Percentiles rank a stretch among this genome's conserved stretches.
phyloP scores from a whole-genome alignment of 2,329 filamentous ascomycete genomes.

The Paradendryphiella salina region DNA sequence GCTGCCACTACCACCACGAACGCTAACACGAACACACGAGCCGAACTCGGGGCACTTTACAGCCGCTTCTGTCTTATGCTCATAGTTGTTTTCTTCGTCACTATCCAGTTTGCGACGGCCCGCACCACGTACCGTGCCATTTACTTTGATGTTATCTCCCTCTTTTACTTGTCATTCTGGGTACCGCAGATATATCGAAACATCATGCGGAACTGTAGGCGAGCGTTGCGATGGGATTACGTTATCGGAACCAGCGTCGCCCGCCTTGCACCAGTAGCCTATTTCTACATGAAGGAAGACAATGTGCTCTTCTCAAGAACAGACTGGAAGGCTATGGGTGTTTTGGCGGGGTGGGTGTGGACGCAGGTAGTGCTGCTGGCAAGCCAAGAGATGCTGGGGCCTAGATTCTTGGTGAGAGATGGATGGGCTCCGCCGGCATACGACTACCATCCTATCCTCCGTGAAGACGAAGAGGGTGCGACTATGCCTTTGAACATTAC shows the following conservation, averaged over 20 bases:
- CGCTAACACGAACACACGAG: conserved; percentile 37
- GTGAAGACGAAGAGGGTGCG: conserved; percentile 80
- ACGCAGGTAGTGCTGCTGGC: conserved; percentile 77
- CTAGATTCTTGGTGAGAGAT: conserved; percentile 79
- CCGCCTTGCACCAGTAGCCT: conserved; percentile 77
- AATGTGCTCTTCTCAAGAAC: conserved; percentile 80
- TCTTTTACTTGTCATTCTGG: conserved; percentile 89
- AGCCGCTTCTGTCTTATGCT: conserved; percentile 65
- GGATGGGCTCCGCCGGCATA: conserved; percentile 73
- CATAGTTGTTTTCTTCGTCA: conserved; percentile 61
- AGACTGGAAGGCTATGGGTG: conserved; percentile 66
- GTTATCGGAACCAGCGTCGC: conserved; percentile 80
- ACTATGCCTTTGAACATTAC: conserved; percentile 72
- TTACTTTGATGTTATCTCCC: conserved; percentile 66
- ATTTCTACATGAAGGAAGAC: conserved; percentile 76
- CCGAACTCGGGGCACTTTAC: conserved; percentile 62
- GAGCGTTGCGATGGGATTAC: conserved; percentile 89
- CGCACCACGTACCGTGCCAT: conserved; percentile 56
- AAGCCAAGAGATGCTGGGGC: conserved; percentile 82
- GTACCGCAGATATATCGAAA: conserved; percentile 90
- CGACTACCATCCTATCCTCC: conserved; percentile 90
- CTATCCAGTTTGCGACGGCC: conserved; percentile 62
- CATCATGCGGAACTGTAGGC: conserved; percentile 84
- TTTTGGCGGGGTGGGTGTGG: conserved; percentile 80
- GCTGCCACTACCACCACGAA: conserved; percentile 22